Conservation (phyloP, 2,329 filamentous ascomycete species). For the Cytospora piceicola region DNA sequence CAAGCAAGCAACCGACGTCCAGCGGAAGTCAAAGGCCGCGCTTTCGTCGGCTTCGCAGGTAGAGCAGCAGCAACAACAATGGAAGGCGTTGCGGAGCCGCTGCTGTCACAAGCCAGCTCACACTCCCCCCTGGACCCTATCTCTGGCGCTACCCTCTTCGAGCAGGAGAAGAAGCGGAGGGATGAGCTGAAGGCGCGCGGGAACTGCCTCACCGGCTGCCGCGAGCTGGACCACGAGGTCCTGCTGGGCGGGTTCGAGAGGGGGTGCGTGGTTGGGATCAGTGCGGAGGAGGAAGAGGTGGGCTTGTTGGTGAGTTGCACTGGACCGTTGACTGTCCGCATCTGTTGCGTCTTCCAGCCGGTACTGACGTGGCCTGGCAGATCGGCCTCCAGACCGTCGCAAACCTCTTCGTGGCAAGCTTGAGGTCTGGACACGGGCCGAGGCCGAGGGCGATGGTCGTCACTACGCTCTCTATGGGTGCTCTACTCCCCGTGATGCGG, state of each 20-base stretch:
- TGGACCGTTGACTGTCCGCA: too few relatives aligned
- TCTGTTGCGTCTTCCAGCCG: too few relatives aligned
- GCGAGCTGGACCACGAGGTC: slow-evolving; percentile 52
- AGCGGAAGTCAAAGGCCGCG: not conserved
- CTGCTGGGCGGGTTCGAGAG: slow-evolving; percentile 53
- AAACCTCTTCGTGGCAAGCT: slow-evolving; percentile 41
- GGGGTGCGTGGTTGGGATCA: slow-evolving; percentile 58
- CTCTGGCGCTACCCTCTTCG: slow-evolving; percentile 48
- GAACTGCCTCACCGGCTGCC: slow-evolving; percentile 47
- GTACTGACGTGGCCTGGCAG: slow-evolving; percentile 27
- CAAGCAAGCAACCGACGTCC: not conserved
- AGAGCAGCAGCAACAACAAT: not conserved
- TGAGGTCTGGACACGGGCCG: slow-evolving; percentile 18
- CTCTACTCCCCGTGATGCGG: slow-evolving; percentile 47
- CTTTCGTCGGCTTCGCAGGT: not conserved
- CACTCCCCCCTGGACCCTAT: slow-evolving; percentile 49
- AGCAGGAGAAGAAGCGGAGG: slow-evolving; percentile 44
- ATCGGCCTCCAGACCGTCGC: slow-evolving; percentile 55
- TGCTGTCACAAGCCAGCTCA: slow-evolving; percentile 50
- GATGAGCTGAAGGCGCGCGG: slow-evolving; percentile 40
- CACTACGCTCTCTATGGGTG: slow-evolving; percentile 50
- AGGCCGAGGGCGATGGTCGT: slow-evolving; percentile 47
- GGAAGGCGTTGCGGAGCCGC: slow-evolving; percentile 17
- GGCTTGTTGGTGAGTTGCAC: slow-evolving; percentile 46
- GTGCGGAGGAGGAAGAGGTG: slow-evolving; percentile 55